Evolutionary conservation across 352 stramenopile species (phyloP).

Genomic region (Phytophthora brassicae): DNA sequence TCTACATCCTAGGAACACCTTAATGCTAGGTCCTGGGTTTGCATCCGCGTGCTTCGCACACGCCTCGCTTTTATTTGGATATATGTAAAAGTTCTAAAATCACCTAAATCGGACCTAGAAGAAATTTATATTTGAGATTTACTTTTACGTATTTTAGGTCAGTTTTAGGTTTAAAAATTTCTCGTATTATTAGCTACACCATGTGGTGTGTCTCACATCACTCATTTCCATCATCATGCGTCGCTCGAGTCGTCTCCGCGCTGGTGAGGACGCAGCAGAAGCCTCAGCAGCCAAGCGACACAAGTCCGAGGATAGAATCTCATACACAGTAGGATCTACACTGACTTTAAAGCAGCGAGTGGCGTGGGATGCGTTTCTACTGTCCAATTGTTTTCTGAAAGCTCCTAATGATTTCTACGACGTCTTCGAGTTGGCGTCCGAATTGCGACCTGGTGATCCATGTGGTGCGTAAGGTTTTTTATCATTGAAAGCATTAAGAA

Average conservation of each 20-base stretch:
- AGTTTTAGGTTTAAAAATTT: not conserved
- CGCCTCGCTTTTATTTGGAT: no score
- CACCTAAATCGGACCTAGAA: no score
- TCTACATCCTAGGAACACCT: no score
- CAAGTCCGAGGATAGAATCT: not conserved
- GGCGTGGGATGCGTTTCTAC: conserved; percentile 46
- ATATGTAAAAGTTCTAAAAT: no score
- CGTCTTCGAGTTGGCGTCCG: conserved; percentile 44
- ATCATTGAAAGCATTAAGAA: not conserved
- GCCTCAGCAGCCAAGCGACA: conserved; percentile 12
- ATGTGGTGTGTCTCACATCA: no score
- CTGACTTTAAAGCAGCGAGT: not conserved
- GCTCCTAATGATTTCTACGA: conserved; percentile 46
- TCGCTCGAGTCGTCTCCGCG: conserved; percentile 27
- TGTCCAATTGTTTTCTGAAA: conserved; percentile 35
- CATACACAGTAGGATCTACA: not conserved
- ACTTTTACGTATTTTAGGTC: no score
- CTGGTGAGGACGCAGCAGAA: conserved; percentile 14
- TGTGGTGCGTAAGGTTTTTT: conserved; percentile 26
- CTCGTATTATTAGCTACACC: no score
- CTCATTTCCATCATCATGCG: conserved; percentile 25
- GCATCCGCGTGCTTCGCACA: no score
- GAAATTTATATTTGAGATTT: no score
- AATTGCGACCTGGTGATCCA: conserved; percentile 32
- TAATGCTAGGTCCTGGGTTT: no score